A percentile compares a stretch with the other conserved stretches of the same genome.
Conservation (phyloP, 2,329 filamentous ascomycete genomes). For the Trichoderma aggressivum region DNA sequence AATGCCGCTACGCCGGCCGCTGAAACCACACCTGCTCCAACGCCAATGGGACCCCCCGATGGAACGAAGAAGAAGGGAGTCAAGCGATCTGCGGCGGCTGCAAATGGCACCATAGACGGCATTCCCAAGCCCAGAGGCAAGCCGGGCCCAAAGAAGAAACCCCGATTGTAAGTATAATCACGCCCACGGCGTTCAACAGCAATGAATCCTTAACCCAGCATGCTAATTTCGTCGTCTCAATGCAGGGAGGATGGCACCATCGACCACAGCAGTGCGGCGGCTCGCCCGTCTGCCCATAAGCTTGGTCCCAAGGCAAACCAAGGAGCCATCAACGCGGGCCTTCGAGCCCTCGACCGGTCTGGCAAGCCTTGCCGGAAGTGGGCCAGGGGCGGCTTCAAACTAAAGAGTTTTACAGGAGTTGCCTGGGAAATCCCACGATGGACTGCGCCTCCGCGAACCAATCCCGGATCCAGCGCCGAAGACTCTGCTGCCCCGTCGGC, state of each 20-base stretch:
- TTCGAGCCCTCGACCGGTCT: slow-evolving; percentile 87
- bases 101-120: slow-evolving; percentile 60
- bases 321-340: slow-evolving; percentile 93
- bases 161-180: slow-evolving; percentile 70
- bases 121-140: slow-evolving; percentile 73
- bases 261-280: slow-evolving; percentile 51
- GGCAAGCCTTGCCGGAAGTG: slow-evolving; percentile 92
- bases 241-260: slow-evolving; percentile 60
- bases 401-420: slow-evolving; percentile 92
- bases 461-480: slow-evolving; percentile 44
- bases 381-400: slow-evolving; percentile 74
- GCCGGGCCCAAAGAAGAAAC: slow-evolving; percentile 95
- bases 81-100: slow-evolving; percentile 64
- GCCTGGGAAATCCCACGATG: slow-evolving; percentile 79
- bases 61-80: slow-evolving; percentile 72
- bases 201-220: background rate
- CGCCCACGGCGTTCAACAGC: background rate
- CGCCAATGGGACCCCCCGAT: slow-evolving; percentile 59
- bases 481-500: slow-evolving; percentile 46
- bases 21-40: slow-evolving; percentile 53
- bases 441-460: slow-evolving; percentile 66
- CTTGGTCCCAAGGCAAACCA: slow-evolving; percentile 95
- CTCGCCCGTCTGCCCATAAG: slow-evolving; percentile 63
- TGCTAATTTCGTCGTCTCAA: background rate
- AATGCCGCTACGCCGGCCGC: slow-evolving; percentile 57